Base-by-base conservation (phyloP, 148 eudicot genomes). In the Persicaria maculosa region DNA sequence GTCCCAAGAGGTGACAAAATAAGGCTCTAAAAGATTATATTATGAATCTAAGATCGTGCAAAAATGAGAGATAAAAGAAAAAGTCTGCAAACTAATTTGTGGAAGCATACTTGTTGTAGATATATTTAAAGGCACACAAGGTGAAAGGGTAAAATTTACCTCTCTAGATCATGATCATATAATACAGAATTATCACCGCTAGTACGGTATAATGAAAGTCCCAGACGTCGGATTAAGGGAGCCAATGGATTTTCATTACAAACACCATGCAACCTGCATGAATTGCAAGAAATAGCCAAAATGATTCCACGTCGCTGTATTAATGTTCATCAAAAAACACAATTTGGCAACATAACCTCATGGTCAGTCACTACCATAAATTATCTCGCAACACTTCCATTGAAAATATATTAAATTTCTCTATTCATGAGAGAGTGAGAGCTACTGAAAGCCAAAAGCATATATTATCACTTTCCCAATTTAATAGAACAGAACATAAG, bases 161-260 rank as follows among this genome's bases (percentile, higher is more conserved):
- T 96, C 85, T 96, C 97, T 65, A 96, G 88, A 81, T 96, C 99
- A 83, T 96, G 99, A 78, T 96, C 99, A 84, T 96, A 96, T 48
- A 96, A 76, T 50, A 96, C 93, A 64, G 99, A 96, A 84, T 96
- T 86, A 72, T 96, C 99, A 75, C 99, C 99, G 82, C 99, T 96
- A 25, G 99, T 96, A 64, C 97, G 93, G 76, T 96, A 96, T 75
- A 96, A 77, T 50, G 83, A 77, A 76, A 96, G 99, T 77, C 97
- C 97, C 76, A 93, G 80, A 16, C 86, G 86, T 65, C 99, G 89
- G 74, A 96, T 96, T 74, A 92, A 76, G 9, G 97, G 97, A 79
- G 99, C 97, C 86, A 96, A 82, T 74, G 99, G 99, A 84, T 96
- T 96, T 83, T 92, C 99, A 52, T 92, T 87, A 84, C 99, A 96